A percentile compares a stretch with the other conserved stretches of the same genome.
These are phyloP conservation scores for Termitomyces sp. DNA, from an alignment of 768 basidiomycete genomes.

Conservation along the genomic window DNA sequence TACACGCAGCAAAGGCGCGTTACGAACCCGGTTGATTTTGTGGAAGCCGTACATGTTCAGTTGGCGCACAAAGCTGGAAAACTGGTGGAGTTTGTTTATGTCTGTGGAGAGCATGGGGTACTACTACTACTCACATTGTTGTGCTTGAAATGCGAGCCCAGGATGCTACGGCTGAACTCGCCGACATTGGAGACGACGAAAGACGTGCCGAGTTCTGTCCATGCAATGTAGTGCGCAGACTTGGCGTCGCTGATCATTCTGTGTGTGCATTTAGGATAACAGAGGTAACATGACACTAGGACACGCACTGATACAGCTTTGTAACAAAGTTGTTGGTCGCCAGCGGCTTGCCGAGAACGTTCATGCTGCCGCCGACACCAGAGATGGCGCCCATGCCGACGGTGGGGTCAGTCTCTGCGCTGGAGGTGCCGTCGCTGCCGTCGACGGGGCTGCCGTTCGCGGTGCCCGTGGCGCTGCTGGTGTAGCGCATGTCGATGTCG, in stretches of 20 bases:
- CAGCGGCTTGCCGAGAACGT: conserved; percentile 62
- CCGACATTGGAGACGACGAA: conserved; percentile 86
- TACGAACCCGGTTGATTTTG: conserved; percentile 84
- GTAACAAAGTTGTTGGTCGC: conserved; percentile 82
- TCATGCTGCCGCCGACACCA: conserved; percentile 45
- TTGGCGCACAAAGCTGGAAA: conserved; percentile 92
- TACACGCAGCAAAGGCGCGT: neutral
- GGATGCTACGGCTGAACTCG: conserved; percentile 80
- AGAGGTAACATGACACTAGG: neutral
- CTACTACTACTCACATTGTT: conserved; percentile 71
- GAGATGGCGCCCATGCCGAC: conserved; percentile 27
- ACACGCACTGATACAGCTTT: conserved; percentile 73
- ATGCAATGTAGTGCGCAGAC: conserved; percentile 74
- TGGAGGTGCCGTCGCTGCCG: conserved; percentile 43
- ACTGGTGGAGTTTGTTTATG: conserved; percentile 38
- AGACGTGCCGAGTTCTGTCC: conserved; percentile 80
- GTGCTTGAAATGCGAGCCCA: conserved; percentile 88
- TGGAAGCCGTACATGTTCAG: conserved; percentile 97
- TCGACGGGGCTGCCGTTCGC: conserved; percentile 38
- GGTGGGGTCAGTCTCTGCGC: conserved; percentile 6
- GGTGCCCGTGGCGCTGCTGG: conserved; percentile 11
- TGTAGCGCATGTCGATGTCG: conserved; percentile 34
- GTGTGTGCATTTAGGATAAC: neutral
- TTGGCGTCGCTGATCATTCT: conserved; percentile 89
- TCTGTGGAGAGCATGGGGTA: neutral